A percentile compares a stretch with the other conserved stretches of the same genome.
These are phyloP conservation scores for Cutaneotrichosporon sp. DNA, from an alignment of 1,284 basidiomycete genomes.

Conservation along the genomic window DNA sequence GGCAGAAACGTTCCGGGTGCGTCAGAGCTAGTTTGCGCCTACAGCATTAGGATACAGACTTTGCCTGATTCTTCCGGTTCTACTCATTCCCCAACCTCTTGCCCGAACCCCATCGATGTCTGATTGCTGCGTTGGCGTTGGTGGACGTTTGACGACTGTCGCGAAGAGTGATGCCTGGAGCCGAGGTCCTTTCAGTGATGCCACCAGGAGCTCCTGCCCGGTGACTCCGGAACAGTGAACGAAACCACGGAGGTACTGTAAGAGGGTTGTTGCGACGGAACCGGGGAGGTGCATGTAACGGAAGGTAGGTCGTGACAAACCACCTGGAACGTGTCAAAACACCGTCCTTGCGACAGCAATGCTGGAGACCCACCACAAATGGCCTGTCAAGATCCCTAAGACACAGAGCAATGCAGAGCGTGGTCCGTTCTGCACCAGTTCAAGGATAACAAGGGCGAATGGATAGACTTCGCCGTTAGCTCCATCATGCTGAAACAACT, in stretches of 20 bases:
- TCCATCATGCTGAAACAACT: conserved; percentile 8
- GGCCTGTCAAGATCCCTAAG: conserved; percentile 42
- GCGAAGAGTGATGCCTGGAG: conserved; percentile 6
- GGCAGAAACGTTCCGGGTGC: too few relatives aligned
- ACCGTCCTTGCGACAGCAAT: too few relatives aligned
- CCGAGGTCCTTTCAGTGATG: neutral
- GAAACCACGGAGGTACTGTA: conserved; percentile 30
- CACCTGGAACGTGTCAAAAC: conserved; percentile 33
- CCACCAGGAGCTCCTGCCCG: neutral
- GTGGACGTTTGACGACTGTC: conserved; percentile 2
- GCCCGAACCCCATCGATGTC: conserved; percentile 44
- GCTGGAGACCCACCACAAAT: conserved; percentile 37
- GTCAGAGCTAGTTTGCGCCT: too few relatives aligned
- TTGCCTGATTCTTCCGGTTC: too few relatives aligned
- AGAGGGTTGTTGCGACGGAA: conserved; percentile 39
- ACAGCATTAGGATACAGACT: too few relatives aligned
- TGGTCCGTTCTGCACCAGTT: conserved; percentile 37
- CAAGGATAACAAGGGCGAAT: conserved; percentile 35
- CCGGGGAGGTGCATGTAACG: conserved; percentile 34
- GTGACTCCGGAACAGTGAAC: conserved; percentile 16
- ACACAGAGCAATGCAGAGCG: conserved; percentile 33
- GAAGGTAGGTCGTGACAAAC: conserved; percentile 44
- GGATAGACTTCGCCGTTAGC: conserved; percentile 40
- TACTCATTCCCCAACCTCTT: conserved; percentile 30
- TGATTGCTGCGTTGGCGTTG: conserved; percentile 3